Base-by-base conservation (phyloP, 2,329 filamentous ascomycete genomes). In the Periglandula ipomoeae region DNA sequence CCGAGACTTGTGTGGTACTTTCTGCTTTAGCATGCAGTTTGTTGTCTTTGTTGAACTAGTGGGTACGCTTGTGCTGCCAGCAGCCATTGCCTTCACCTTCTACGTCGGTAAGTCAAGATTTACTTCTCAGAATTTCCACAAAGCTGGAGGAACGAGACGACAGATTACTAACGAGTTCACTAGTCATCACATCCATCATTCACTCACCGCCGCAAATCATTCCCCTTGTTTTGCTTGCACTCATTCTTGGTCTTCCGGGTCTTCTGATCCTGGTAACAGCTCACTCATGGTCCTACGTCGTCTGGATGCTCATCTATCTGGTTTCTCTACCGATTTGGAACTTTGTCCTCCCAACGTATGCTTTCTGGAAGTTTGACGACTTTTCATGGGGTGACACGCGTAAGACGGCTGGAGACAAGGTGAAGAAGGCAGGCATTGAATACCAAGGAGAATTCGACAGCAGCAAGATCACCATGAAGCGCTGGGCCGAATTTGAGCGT, bases 11-110 rank as follows among this genome's bases (percentile, higher is more conserved):
- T 98, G 93, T 63, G 93, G 93, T 56, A 98, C 93, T 3, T 98
- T 98, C 73, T 98, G 94, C 75, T 98, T 98, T 75, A 95, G 89
- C 68, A 98, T 98, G 93, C 93, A 98, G 70, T 98, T 98, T 64
- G 85, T 98, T 55, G 85, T 98, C 54, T 95, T 90, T 65, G 87
- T 98, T 61, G 93, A 98, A 70, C 76, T 98, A 48, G 79, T 97
- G 48, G 93, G 93, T 59, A 98, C 94, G 2, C 75, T 98, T 47
- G 93, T 98, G 10, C 76, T 98, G 20, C 93, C 93, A 2, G 94
- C 93, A 42, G 94, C 94, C 56, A 97, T 98, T 64, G 85, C 87
- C 3, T 98, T 98, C 66, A 98, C 93, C 19, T 82, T 97, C 64
- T 98, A 98, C 69, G 84, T 98, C 60, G 82, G 86, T 90, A 81